Conservation (phyloP, 2,329 filamentous ascomycete genomes). For the Onygenales sp. region DNA sequence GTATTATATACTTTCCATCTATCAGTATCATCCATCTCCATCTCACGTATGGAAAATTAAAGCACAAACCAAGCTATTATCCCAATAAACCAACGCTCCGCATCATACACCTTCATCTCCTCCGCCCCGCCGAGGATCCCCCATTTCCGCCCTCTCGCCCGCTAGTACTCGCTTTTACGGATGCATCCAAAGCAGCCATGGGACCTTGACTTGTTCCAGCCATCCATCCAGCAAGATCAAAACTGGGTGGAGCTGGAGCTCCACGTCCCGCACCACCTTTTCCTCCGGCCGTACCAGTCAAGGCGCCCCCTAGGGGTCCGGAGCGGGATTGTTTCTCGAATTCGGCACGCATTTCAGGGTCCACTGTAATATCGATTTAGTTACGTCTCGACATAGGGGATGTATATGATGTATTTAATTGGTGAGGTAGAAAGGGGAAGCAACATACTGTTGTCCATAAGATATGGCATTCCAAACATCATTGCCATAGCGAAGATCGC, state of each 20-base stretch:
- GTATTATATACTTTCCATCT: too few species aligned
- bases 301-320: slow-evolving; percentile 49
- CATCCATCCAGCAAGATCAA: slow-evolving; percentile 61
- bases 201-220: slow-evolving; percentile 41
- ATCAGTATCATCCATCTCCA: too few species aligned
- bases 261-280: slow-evolving; percentile 30
- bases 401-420: neutral
- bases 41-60: too few species aligned
- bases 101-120: neutral
- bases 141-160: neutral
- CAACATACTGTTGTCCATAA: slow-evolving; percentile 86
- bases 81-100: too few species aligned
- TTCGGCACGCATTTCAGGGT: slow-evolving; percentile 87
- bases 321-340: slow-evolving; percentile 67
- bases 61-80: too few species aligned
- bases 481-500: slow-evolving; percentile 71
- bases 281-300: slow-evolving; percentile 16
- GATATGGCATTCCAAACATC: slow-evolving; percentile 86
- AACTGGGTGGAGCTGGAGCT: slow-evolving; percentile 45
- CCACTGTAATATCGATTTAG: slow-evolving; percentile 53
- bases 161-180: slow-evolving; percentile 9
- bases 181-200: slow-evolving; percentile 23
- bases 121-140: neutral
- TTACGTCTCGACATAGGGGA: slow-evolving; percentile 9
- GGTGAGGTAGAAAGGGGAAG: neutral